Conservation (phyloP, 2,329 filamentous ascomycete species). For the Paracoccidioides lutzii region DNA sequence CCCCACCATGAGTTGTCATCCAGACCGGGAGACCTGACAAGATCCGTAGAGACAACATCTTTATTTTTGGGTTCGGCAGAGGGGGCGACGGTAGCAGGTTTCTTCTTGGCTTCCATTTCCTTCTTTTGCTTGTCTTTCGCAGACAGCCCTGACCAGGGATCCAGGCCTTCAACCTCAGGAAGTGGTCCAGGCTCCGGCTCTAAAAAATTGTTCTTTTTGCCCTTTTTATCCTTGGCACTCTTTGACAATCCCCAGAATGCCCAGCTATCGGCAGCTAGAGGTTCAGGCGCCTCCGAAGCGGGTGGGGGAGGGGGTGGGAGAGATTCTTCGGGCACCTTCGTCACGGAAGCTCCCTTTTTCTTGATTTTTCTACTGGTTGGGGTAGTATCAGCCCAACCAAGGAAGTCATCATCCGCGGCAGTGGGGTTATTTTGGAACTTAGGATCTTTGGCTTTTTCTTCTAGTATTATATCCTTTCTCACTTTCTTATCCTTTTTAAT, state of each 20-base stretch:
- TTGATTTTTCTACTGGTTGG: constrained; percentile 28
- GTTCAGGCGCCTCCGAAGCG: constrained; percentile 13
- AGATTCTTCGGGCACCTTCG: constrained; percentile 16
- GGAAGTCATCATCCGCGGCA: neutral
- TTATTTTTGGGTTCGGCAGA: constrained; percentile 12
- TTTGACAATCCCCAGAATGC: constrained; percentile 22
- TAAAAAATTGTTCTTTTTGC: constrained; percentile 19
- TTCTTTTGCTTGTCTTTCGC: constrained; percentile 38
- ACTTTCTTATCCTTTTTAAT: constrained; percentile 32
- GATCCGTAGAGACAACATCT: constrained; percentile 6
- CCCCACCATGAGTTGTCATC: constrained; percentile 24
- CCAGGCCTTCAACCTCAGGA: constrained; percentile 15
- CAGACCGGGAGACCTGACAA: constrained; percentile 6
- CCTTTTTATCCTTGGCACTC: constrained; percentile 28
- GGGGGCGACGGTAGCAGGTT: constrained; percentile 19
- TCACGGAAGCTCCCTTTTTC: constrained; percentile 19
- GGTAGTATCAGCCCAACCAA: constrained; percentile 2
- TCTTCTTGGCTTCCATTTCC: constrained; percentile 34
- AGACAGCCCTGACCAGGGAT: constrained; percentile 26
- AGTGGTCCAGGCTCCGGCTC: constrained; percentile 12
- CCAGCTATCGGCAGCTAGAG: constrained; percentile 17
- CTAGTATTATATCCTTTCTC: constrained; percentile 29
- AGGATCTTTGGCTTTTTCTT: constrained; percentile 19
- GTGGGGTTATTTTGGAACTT: constrained; percentile 18
- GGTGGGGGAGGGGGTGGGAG: constrained; percentile 14